Conservation (phyloP, 1,284 basidiomycete species). For the Cutaneotrichosporon curvatum region DNA sequence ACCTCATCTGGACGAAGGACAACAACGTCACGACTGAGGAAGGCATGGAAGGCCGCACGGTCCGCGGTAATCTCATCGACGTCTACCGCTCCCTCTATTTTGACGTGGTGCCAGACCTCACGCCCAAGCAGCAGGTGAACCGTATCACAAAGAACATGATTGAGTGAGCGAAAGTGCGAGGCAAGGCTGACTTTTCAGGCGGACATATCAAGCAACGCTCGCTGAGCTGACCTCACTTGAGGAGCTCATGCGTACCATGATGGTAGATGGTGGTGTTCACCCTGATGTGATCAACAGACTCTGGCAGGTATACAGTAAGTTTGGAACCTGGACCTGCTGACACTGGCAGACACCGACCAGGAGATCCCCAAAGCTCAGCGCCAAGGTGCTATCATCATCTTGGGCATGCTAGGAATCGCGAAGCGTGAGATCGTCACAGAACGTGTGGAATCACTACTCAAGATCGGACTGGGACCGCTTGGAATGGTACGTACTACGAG, state of each 20-base stretch:
- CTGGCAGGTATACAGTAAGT: slow-evolving; percentile 90
- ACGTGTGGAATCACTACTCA: slow-evolving; percentile 74
- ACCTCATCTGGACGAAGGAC: slow-evolving; percentile 96
- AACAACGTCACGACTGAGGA: slow-evolving; percentile 64
- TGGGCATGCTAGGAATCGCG: slow-evolving; percentile 91
- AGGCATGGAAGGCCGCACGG: slow-evolving; percentile 79
- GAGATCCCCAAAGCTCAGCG: slow-evolving; percentile 73
- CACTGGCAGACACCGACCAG: slow-evolving; percentile 61
- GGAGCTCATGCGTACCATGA: slow-evolving; percentile 92
- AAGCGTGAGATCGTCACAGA: slow-evolving; percentile 78
- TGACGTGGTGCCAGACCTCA: slow-evolving; percentile 59
- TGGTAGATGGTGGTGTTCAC: slow-evolving; percentile 68
- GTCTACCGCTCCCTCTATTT: slow-evolving; percentile 87
- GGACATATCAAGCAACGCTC: slow-evolving; percentile 82
- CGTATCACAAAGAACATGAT: slow-evolving; percentile 99
- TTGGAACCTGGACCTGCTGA: background rate
- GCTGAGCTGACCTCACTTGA: slow-evolving; percentile 95
- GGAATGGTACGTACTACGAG: slow-evolving; percentile 58
- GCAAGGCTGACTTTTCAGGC: slow-evolving; percentile 48
- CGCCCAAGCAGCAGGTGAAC: slow-evolving; percentile 77
- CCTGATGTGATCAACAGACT: slow-evolving; percentile 79
- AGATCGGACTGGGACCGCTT: slow-evolving; percentile 75
- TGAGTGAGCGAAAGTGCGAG: slow-evolving; percentile 55
- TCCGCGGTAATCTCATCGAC: slow-evolving; percentile 79
- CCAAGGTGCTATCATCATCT: slow-evolving; percentile 85